A percentile compares a stretch with the other conserved stretches of the same genome.
These are phyloP conservation scores for Caulochytrium protostelioides DNA, from an alignment of 371 early-diverging fungal species.

Conservation along the genomic window DNA sequence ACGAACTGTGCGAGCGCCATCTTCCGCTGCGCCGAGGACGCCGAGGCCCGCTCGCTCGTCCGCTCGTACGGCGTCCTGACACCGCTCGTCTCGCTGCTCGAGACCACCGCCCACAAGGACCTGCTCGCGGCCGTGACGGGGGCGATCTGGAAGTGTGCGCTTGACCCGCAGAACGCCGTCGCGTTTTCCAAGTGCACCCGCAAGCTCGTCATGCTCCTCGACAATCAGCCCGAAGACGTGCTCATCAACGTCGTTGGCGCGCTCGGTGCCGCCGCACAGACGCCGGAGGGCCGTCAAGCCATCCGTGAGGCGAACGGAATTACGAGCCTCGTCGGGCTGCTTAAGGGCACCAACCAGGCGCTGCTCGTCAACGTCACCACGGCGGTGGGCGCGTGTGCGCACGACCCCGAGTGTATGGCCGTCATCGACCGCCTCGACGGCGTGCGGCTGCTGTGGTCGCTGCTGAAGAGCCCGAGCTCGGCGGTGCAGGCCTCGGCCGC, in stretches of 20 bases:
- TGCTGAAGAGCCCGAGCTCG: constrained; percentile 25
- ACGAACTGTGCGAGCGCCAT: constrained; percentile 34
- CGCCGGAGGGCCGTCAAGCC: constrained; percentile 25
- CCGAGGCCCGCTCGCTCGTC: constrained; percentile 27
- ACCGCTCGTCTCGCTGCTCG: constrained; percentile 26
- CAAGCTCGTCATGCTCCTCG: constrained; percentile 33
- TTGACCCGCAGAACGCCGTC: constrained; percentile 29
- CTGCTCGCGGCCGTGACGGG: constrained; percentile 32
- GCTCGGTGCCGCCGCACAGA: constrained; percentile 31
- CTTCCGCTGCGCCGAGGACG: constrained; percentile 37
- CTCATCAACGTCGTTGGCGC: constrained; percentile 37
- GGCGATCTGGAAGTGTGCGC: constrained; percentile 38
- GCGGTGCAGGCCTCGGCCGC: constrained; percentile 33
- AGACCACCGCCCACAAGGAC: constrained; percentile 25
- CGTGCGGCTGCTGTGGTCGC: constrained; percentile 34
- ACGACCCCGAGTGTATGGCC: constrained; percentile 24
- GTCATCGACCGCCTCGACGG: constrained; percentile 34
- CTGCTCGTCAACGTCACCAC: constrained; percentile 33
- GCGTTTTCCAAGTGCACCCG: constrained; percentile 32
- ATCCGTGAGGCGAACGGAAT: constrained; percentile 31
- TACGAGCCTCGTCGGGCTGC: constrained; percentile 26
- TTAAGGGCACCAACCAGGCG: constrained; percentile 30
- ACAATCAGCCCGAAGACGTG: constrained; percentile 37
- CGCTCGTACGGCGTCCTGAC: constrained; percentile 21
- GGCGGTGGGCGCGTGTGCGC: constrained; percentile 31